Conservation (phyloP, 1,284 basidiomycete species). For the Leccinum cinnamomeum region DNA sequence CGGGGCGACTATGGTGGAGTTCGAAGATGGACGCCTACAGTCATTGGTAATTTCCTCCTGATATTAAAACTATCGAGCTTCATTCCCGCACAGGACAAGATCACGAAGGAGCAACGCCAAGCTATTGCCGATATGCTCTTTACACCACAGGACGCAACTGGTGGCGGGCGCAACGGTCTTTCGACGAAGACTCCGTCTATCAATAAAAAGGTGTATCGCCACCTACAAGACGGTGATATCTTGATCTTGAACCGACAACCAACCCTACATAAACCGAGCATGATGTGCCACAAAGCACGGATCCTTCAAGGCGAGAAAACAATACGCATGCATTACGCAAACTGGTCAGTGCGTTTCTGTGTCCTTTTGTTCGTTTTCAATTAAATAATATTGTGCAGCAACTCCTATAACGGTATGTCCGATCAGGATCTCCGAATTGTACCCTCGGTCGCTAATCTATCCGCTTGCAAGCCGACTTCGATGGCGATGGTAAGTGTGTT, state of each 20-base stretch:
- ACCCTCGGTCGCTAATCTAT: conserved; percentile 16
- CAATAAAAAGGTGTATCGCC: conserved; percentile 98
- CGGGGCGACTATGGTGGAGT: conserved; percentile 93
- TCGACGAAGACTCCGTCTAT: conserved; percentile 71
- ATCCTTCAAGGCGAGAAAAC: conserved; percentile 97
- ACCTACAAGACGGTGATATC: conserved; percentile 94
- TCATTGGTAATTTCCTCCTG: conserved; percentile 58
- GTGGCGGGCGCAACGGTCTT: conserved; percentile 54
- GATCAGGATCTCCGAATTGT: conserved; percentile 4
- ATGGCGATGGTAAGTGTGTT: conserved; percentile 80
- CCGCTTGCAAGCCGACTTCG: conserved; percentile 82
- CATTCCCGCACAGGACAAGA: conserved; percentile 63
- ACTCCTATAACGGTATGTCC: conserved; percentile 89
- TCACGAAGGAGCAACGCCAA: conserved; percentile 84
- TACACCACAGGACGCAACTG: conserved; percentile 82
- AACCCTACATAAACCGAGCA: conserved; percentile 98
- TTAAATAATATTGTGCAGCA: conserved; percentile 49
- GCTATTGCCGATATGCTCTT: conserved; percentile 97
- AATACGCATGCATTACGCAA: conserved; percentile 99
- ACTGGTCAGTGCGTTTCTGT: conserved; percentile 65
- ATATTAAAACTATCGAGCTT: conserved; percentile 2
- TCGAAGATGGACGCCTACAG: conserved; percentile 89
- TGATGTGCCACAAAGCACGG: conserved; percentile 98
- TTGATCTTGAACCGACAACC: conserved; percentile 98
- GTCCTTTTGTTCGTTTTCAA: conserved; percentile 4